These are phyloP conservation scores for Umbelopsis sp. DNA, from an alignment of 192 early-diverging fungal species.

Conservation along the genomic window DNA sequence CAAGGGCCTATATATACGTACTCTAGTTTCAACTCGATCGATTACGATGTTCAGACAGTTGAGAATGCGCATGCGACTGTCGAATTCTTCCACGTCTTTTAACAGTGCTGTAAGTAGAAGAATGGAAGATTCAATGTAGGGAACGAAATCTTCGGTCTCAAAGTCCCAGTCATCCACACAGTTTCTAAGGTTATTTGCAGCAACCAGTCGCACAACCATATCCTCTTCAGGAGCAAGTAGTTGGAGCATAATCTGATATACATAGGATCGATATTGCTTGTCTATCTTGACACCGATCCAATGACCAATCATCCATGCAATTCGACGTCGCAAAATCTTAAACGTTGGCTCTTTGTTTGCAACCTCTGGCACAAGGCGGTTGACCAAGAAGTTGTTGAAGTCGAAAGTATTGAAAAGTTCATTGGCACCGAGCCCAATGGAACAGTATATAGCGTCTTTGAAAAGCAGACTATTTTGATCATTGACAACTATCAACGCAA, in stretches of 20 bases:
- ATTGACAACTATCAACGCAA: conserved; percentile 24
- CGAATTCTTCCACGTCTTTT: conserved; percentile 70
- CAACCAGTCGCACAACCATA: conserved; percentile 79
- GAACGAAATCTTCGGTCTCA: conserved; percentile 65
- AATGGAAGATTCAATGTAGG: conserved; percentile 67
- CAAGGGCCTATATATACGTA: conserved; percentile 21
- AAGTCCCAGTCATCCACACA: conserved; percentile 93
- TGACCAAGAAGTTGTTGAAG: conserved; percentile 77
- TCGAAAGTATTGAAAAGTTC: conserved; percentile 81
- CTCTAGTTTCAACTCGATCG: conserved; percentile 72
- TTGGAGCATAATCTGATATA: conserved; percentile 75
- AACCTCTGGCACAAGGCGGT: conserved; percentile 61
- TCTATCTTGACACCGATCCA: conserved; percentile 84
- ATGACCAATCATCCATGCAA: conserved; percentile 82
- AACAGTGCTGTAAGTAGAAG: conserved; percentile 61
- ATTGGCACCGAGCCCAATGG: conserved; percentile 78
- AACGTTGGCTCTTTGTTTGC: conserved; percentile 52
- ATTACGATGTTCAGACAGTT: conserved; percentile 75
- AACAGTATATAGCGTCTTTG: conserved; percentile 79
- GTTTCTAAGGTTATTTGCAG: conserved; percentile 62
- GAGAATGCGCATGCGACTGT: conserved; percentile 75
- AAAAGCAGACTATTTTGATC: conserved; percentile 59
- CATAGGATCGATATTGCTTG: conserved; percentile 57
- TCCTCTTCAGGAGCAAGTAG: conserved; percentile 73
- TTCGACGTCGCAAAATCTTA: conserved; percentile 63